Conservation (phyloP, 2,329 filamentous ascomycete species). For the Coniochaeta ligniaria region DNA sequence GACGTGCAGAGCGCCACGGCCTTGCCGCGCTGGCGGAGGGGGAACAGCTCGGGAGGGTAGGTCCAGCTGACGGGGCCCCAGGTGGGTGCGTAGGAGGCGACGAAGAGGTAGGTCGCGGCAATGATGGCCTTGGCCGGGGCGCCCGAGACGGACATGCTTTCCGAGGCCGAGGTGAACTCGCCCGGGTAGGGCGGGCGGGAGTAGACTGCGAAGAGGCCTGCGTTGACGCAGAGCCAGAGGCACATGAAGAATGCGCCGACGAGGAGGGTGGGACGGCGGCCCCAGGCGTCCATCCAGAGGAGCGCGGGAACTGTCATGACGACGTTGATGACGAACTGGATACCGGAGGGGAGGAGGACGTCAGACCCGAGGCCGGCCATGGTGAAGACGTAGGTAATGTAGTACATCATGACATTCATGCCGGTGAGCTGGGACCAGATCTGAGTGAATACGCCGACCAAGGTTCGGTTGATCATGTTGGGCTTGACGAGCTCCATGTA, state of each 20-base stretch:
- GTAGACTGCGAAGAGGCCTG: constrained; percentile 35
- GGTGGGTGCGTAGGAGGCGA: constrained; percentile 41
- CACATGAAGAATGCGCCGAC: constrained; percentile 59
- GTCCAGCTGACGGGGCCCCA: constrained; percentile 37
- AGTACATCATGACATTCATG: constrained; percentile 71
- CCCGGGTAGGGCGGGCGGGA: constrained; percentile 22
- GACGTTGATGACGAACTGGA: constrained; percentile 76
- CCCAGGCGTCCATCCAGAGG: constrained; percentile 68
- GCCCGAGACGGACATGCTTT: constrained; percentile 41
- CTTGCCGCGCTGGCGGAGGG: constrained; percentile 30
- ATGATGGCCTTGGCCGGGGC: constrained; percentile 49
- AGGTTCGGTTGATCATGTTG: constrained; percentile 65
- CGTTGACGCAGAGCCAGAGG: constrained; percentile 38
- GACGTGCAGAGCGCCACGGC: constrained; percentile 24
- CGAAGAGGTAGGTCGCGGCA: constrained; percentile 59
- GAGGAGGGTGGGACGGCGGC: constrained; percentile 62
- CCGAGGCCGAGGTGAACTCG: constrained; percentile 30
- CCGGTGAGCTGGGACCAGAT: constrained; percentile 72
- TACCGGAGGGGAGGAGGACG: constrained; percentile 58
- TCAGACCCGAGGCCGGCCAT: constrained; percentile 62
- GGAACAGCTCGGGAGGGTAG: constrained; percentile 40
- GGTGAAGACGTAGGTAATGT: constrained; percentile 62
- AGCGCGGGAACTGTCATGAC: constrained; percentile 71
- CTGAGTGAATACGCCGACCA: constrained; percentile 65
- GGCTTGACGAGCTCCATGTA: constrained; percentile 68